Evolutionary conservation across 1,284 basidiomycete species (phyloP), one percentile per base, ranked within the genome.

Genomic region (Lignosus rhinocerotis): DNA sequence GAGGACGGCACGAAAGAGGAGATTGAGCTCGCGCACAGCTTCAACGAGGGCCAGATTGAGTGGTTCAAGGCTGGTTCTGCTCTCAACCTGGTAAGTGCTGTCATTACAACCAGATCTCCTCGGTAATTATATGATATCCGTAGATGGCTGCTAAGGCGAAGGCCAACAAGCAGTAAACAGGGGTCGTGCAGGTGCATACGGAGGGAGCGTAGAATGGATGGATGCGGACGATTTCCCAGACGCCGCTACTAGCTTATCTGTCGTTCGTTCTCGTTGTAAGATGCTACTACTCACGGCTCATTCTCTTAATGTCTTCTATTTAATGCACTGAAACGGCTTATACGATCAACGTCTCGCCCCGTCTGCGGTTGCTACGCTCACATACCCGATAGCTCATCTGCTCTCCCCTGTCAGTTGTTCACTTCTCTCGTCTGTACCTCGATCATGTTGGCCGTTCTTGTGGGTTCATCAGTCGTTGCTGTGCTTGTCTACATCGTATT

Each of bases 51-150:
- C 53, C 94, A 96, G 77, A 94, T 95, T 70, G 90, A 85, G 69
- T 96, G 93, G 93, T 95, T 96, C 86, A 93, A 93, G 82, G 92
- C 93, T 70, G 93, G 93, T 54, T 92, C 90, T 66, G 92, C 91
- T 33, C 83, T 93, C 54, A 93, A 93, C 80, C 72, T 93, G 76
- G 87, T 90, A 58, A 50, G 84, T 64, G 3, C 79, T 11, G 39
- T 52, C 46, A 14, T 44, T 34, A 33, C 1, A 32, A 8, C 36
- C 44, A 6, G 3, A 32, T 2, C n/a, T 0, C 4, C 9, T 14
- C 53, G 30, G 54, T 62, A 39, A 55, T 31, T 31, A 55, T 25
- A 33, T 39, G 34, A 31, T 36, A n/a, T 36, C 3, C 39, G 8
- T 56, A 80, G 78, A 81, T 81, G 80, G 79, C 79, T 46, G 69